A percentile compares a stretch with the other conserved stretches of the same genome.
phyloP scores from a whole-genome alignment of 1,284 basidiomycete species.

The Acaromyces ingoldii region DNA sequence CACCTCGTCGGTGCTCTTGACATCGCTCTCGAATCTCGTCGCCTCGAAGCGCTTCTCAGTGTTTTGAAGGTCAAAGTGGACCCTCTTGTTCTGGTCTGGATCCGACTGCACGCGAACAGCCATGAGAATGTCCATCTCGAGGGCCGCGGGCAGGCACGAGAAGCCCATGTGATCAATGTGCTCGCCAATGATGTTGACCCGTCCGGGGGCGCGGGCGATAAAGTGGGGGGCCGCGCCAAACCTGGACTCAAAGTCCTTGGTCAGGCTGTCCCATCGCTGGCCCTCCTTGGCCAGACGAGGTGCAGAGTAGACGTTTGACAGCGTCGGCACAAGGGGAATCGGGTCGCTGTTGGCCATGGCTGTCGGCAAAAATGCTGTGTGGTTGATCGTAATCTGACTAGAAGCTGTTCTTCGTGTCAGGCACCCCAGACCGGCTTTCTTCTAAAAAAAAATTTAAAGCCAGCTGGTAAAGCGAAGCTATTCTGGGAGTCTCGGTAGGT shows the following conservation, averaged over 20 bases:
- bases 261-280: slow-evolving; percentile 30
- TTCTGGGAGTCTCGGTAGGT: too few relatives aligned
- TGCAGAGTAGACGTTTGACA: slow-evolving; percentile 37
- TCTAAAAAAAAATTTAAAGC: too few relatives aligned
- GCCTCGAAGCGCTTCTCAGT: slow-evolving; percentile 28
- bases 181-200: slow-evolving; percentile 50
- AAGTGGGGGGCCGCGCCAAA: slow-evolving; percentile 30
- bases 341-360: too few relatives aligned
- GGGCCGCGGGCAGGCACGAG: slow-evolving; percentile 45
- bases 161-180: slow-evolving; percentile 48
- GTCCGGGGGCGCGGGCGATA: slow-evolving; percentile 46
- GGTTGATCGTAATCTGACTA: too few relatives aligned
- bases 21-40: slow-evolving; percentile 23
- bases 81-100: neutral
- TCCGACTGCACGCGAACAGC: slow-evolving; percentile 24
- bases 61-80: slow-evolving; percentile 27
- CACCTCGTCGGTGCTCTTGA: slow-evolving; percentile 19
- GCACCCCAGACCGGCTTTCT: too few relatives aligned
- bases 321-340: slow-evolving; percentile 31
- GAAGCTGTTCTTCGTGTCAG: too few relatives aligned
- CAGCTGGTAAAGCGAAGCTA: too few relatives aligned
- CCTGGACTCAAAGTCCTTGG: slow-evolving; percentile 17
- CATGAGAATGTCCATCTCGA: slow-evolving; percentile 50
- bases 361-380: too few relatives aligned
- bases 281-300: slow-evolving; percentile 24